Evolutionary conservation across 2,329 filamentous ascomycete genomes (phyloP), one percentile per base, ranked within the genome.

Genomic region (Periconia macrospinosa): DNA sequence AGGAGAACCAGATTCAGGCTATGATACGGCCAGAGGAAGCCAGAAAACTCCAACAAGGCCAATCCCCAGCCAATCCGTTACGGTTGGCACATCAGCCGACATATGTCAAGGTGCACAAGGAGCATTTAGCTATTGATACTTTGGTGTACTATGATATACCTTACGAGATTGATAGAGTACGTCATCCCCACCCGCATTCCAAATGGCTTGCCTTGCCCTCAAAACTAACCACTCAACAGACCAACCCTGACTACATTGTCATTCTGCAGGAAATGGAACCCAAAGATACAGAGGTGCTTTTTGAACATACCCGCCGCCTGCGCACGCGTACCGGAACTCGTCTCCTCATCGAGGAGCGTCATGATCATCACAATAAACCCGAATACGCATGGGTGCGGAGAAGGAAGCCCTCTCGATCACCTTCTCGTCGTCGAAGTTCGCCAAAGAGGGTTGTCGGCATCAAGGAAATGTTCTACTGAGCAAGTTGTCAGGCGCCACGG

Each of bases 191-290:
- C 41, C 27, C 35, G 10, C 20, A 20, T 45, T 37, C 11, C 10
- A n/a, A 8, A 9, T 11, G 33, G 33, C 33, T 5, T 37, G 5
- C 11, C 11, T 13, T 6, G 33, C 19, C 6, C 40, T 30, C 8
- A 11, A 45, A 20, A 45, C 57, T 57, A 55, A 65, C 49, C 17
- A 14, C 19, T 27, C 6, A 33, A 20, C 59, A 78, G 76, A 46
- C 52, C 62, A 75, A 81, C 60, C 68, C 71, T 10, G 73, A 79
- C 50, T 81, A 76, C 68, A 76, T 80, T 65, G 78, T 81, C 62
- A 77, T 81, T 53, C 70, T 79, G 11, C 75, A 76, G 48, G 78
- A 81, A 55, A 78, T 81, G 74, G 74, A 76, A 58, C 72, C 74
- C 45, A 68, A 71, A 51, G 78, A 80, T 49, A 81, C 78, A 6